phyloP scores from a whole-genome alignment of 2,329 filamentous ascomycete species.

The Elsinoe batatas region DNA sequence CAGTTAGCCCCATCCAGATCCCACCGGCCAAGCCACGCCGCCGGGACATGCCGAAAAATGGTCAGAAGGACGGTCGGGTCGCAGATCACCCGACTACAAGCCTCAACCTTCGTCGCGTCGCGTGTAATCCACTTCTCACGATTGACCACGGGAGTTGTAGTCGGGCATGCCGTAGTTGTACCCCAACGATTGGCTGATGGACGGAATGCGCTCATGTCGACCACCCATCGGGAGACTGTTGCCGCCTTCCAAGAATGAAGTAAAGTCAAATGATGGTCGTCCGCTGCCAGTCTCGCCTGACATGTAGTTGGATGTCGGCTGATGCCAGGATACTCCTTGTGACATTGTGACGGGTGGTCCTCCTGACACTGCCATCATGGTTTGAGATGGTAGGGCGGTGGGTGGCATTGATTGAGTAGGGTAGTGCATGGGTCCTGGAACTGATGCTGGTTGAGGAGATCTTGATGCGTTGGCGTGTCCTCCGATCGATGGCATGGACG shows the following conservation, averaged over 20 bases:
- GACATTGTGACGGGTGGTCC: constrained; percentile 24
- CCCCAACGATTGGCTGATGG: constrained; percentile 16
- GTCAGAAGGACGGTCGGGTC: constrained; percentile 3
- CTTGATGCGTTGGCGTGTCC: constrained; percentile 20
- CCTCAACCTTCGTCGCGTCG: neutral
- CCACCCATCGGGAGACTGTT: constrained; percentile 3
- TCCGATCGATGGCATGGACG: constrained; percentile 18
- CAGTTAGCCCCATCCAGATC: neutral
- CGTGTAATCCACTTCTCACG: neutral
- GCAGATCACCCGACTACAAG: constrained; percentile 6
- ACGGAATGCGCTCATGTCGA: constrained; percentile 17
- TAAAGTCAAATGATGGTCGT: constrained; percentile 23
- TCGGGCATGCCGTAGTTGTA: constrained; percentile 11
- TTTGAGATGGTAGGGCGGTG: constrained; percentile 24
- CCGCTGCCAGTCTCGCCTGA: constrained; percentile 22
- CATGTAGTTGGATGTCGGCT: constrained; percentile 25
- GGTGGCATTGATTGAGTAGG: constrained; percentile 25
- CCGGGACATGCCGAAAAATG: neutral
- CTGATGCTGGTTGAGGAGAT: constrained; percentile 24
- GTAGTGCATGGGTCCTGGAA: constrained; percentile 24
- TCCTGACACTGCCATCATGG: constrained; percentile 27
- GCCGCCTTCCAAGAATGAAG: constrained; percentile 10
- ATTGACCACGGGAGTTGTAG: constrained; percentile 2
- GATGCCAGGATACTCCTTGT: constrained; percentile 25
- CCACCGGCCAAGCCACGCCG: neutral